A percentile compares a stretch with the other conserved stretches of the same genome.
These are phyloP conservation scores for Phytophthora ohioensis DNA, from an alignment of 352 stramenopile genomes.

Conservation along the genomic window DNA sequence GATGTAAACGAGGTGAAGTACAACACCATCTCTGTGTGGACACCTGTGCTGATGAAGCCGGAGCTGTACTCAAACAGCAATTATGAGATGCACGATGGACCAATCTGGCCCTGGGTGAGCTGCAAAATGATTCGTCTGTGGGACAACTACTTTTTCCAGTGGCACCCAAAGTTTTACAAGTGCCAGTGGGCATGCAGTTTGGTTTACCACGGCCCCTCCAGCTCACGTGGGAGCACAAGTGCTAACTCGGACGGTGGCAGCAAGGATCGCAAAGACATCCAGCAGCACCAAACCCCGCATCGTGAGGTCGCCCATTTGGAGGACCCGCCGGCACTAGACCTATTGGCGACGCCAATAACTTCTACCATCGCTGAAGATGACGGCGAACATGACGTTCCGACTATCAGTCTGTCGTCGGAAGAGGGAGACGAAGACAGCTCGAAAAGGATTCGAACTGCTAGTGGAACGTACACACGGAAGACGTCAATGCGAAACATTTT, in stretches of 20 bases:
- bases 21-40: slow-evolving; percentile 82
- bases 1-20: slow-evolving; percentile 65
- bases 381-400: slow-evolving; percentile 22
- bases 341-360: slow-evolving; percentile 39
- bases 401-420: slow-evolving; percentile 38
- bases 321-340: slow-evolving; percentile 35
- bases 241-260: background rate
- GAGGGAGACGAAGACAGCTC: slow-evolving; percentile 9
- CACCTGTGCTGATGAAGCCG: slow-evolving; percentile 67
- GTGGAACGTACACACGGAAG: slow-evolving; percentile 39
- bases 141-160: slow-evolving; percentile 89
- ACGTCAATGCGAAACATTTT: slow-evolving; percentile 40
- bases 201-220: slow-evolving; percentile 41
- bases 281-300: slow-evolving; percentile 28
- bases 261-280: slow-evolving; percentile 13
- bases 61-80: slow-evolving; percentile 57
- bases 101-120: slow-evolving; percentile 86
- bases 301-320: slow-evolving; percentile 15
- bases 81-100: slow-evolving; percentile 56
- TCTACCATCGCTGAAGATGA: slow-evolving; percentile 35
- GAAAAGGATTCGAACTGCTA: slow-evolving; percentile 33
- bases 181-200: slow-evolving; percentile 77
- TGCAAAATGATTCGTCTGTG: slow-evolving; percentile 84
- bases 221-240: slow-evolving; percentile 18
- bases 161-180: slow-evolving; percentile 85